Evolutionary conservation across 257 asterid genomes (phyloP).

Genomic region (Salvia rosmarinus): DNA sequence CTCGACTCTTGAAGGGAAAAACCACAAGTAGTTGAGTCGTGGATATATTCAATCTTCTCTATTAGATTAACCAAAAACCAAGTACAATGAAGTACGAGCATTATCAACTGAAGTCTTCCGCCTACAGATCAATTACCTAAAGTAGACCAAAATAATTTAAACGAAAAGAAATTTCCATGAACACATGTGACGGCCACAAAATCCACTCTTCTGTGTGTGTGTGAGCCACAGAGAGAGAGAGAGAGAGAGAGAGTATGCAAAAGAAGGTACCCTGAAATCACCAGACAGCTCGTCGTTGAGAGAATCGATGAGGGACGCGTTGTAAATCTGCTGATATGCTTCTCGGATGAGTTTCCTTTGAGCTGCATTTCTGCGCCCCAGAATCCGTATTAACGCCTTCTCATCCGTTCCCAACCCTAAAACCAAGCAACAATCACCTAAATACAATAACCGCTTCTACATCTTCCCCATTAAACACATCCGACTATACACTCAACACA

Average conservation of each 20-base stretch:
- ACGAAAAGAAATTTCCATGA: not conserved
- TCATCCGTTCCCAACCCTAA: constrained; percentile 79
- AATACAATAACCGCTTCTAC: constrained; percentile 3
- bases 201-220: too few species aligned
- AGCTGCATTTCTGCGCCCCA: constrained; percentile 63
- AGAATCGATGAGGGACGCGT: constrained; percentile 54
- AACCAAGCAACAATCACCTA: constrained; percentile 33
- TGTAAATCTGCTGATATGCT: constrained; percentile 58
- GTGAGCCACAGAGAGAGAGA: too few species aligned
- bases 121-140: not conserved
- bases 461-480: too few species aligned
- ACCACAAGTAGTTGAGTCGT: not conserved
- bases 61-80: not conserved
- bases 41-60: not conserved
- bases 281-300: constrained; percentile 68
- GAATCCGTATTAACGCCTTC: constrained; percentile 58
- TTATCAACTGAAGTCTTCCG: not conserved
- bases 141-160: not conserved
- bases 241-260: not conserved
- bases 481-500: too few species aligned
- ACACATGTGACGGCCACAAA: not conserved
- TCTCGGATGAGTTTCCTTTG: constrained; percentile 72
- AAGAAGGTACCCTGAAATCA: constrained; percentile 63
- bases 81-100: not conserved
- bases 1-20: not conserved